Evolutionary conservation across 257 asterid species (phyloP).

Genomic region (Mentha longifolia): DNA sequence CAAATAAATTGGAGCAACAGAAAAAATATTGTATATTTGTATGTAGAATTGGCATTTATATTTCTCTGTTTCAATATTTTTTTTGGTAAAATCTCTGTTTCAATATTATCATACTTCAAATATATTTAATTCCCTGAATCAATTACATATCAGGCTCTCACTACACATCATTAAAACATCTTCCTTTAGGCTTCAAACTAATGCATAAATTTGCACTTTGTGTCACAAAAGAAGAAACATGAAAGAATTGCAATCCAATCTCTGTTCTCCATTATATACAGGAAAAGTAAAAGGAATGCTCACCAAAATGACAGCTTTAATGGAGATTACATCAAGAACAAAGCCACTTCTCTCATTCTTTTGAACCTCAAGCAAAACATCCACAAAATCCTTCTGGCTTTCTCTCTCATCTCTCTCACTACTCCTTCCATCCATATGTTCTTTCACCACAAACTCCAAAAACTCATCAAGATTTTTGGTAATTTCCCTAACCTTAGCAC

Average conservation of each 20-base stretch:
- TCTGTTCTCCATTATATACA: neutral
- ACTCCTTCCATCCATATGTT: slow-evolving; percentile 36
- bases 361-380: slow-evolving; percentile 57
- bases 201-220: neutral
- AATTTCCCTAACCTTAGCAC: slow-evolving; percentile 37
- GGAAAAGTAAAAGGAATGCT: slow-evolving; percentile 5
- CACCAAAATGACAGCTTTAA: slow-evolving; percentile 61
- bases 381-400: slow-evolving; percentile 47
- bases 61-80: too few relatives aligned
- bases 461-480: slow-evolving; percentile 46
- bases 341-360: slow-evolving; percentile 39
- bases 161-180: neutral
- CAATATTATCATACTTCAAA: neutral
- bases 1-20: neutral
- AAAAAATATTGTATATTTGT: too few relatives aligned
- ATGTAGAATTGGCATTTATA: neutral
- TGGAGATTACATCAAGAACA: slow-evolving; percentile 43
- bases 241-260: neutral
- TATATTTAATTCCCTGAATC: too few relatives aligned
- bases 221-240: neutral
- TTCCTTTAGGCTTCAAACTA: neutral
- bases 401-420: slow-evolving; percentile 20
- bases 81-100: too few relatives aligned
- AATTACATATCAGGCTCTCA: too few relatives aligned
- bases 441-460: slow-evolving; percentile 47